These are phyloP conservation scores for Cladobotryum protrusum DNA, from an alignment of 2,329 filamentous ascomycete genomes.

Conservation along the genomic window DNA sequence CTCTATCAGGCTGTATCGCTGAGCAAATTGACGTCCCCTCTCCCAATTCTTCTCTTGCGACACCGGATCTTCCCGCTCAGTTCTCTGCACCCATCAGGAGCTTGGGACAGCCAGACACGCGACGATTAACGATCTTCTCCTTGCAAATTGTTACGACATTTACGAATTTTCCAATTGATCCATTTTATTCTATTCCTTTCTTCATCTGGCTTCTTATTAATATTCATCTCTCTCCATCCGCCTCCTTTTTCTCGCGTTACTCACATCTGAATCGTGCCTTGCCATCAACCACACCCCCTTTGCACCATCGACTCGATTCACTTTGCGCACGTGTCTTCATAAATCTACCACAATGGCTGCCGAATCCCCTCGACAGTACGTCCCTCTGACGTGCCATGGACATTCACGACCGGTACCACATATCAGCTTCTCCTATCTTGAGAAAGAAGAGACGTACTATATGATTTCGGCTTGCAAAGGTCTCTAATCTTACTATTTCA, in stretches of 20 bases:
- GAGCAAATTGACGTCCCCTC: no score
- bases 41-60: not conserved
- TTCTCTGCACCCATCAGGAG: not conserved
- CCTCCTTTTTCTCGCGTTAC: not conserved
- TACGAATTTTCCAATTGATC: constrained; percentile 15
- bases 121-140: not conserved
- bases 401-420: constrained; percentile 91
- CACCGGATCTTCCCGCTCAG: not conserved
- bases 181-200: constrained; percentile 13
- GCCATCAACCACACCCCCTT: not conserved
- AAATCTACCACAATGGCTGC: constrained; percentile 24
- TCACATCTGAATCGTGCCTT: not conserved
- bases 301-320: not conserved
- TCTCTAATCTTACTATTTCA: constrained; percentile 24
- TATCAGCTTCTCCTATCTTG: constrained; percentile 77
- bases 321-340: not conserved
- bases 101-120: not conserved
- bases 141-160: constrained; percentile 24
- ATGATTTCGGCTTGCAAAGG: constrained; percentile 91
- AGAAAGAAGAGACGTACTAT: constrained; percentile 81
- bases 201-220: constrained; percentile 2
- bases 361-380: constrained; percentile 51
- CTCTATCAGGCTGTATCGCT: not conserved
- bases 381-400: constrained; percentile 89
- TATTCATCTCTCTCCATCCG: not conserved